phyloP scores from a whole-genome alignment of 2,329 filamentous ascomycete species.

The Colletotrichum simmondsii region DNA sequence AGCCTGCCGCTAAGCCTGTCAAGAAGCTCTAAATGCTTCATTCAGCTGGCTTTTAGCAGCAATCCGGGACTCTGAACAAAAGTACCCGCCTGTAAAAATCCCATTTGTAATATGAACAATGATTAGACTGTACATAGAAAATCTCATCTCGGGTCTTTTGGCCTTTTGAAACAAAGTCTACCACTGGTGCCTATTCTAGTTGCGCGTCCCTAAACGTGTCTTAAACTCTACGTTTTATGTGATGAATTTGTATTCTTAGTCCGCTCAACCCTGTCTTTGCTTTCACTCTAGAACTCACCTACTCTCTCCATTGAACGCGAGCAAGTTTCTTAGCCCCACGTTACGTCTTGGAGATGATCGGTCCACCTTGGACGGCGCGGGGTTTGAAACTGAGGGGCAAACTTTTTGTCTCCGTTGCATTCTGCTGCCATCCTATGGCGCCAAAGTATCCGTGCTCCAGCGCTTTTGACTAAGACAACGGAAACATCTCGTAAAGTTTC shows the following conservation, averaged over 20 bases:
- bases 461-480: neutral
- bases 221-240: neutral
- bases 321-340: neutral
- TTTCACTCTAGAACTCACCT: neutral
- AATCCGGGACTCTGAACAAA: neutral
- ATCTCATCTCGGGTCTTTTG: neutral
- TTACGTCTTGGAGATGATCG: neutral
- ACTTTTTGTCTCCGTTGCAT: neutral
- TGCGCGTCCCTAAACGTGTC: neutral
- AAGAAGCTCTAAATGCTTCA: conserved; percentile 1
- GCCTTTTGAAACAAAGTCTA: neutral
- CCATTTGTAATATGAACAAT: neutral
- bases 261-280: neutral
- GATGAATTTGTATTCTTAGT: neutral
- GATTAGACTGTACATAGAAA: neutral
- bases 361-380: neutral
- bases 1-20: conserved; percentile 5
- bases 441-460: neutral
- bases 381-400: neutral
- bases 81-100: neutral
- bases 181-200: neutral
- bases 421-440: neutral
- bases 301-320: neutral
- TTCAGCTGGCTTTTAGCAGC: neutral
- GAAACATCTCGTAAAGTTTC: neutral